Evolutionary conservation across 164 flowering plant genomes (phyloP), one percentile per base, ranked within the genome.

Genomic region (Tetrastigma voinierianum): DNA sequence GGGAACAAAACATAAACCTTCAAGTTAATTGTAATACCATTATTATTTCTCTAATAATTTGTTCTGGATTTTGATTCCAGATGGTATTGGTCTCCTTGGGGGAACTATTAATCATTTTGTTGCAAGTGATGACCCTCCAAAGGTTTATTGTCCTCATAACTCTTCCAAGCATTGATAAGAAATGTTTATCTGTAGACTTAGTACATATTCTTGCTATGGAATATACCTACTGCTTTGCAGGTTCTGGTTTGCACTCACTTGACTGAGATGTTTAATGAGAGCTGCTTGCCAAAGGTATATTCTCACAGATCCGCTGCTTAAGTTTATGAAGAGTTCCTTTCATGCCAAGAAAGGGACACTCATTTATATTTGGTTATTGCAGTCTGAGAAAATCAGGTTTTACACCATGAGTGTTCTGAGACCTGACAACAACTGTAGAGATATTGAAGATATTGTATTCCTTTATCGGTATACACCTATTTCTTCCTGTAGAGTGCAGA

Each of bases 61-160:
- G 16, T 48, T 49, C 16, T 44, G 48, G 40, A 32, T 47, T 49
- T 74, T 66, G 58, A 65, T 75, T 60, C 47, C 85, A 94, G 98
- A 94, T 87, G 98, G 98, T 61, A 82, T 87, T 68, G 98, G 98
- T 70, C 93, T 94, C 63, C 98, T 94, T 75, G 92, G 90, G 74
- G 96, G 97, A 73, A 84, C 90, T 61, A 84, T 94, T 53, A 80
- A 77, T 76, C 77, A 91, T 70, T 94, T 90, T 78, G 87, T 72
- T 45, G 75, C 72, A 57, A 80, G 59, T 67, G 78, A 87, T 62
- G 84, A 86, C 32, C 88, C 96, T 57, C 97, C 98, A 67, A 94
- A 87, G 97, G 98, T 94, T 67, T 64, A 83, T 24, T 56, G 51
- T 21, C 60, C 53, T 66, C n/a, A 46, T 59, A 12, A 24, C 46